Evolutionary conservation across 192 early-diverging fungal genomes (phyloP), one percentile per base, ranked within the genome.

Genomic region (Chytriomyces confervae): DNA sequence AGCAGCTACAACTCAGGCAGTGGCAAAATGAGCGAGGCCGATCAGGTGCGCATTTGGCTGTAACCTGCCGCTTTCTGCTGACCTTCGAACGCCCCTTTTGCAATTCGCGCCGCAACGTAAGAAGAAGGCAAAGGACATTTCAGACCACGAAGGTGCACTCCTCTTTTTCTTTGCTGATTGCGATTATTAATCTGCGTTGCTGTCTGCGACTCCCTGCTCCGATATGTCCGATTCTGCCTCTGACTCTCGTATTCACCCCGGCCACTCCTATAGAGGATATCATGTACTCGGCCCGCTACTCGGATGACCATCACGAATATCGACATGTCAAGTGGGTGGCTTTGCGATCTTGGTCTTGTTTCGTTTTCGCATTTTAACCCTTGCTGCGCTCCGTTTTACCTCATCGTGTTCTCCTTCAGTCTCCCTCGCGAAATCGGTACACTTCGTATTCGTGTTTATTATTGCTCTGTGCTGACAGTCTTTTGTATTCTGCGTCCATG

Each of bases 341-440:
- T 77, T 18, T 53, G n/a, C 43, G n/a, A 76, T 44, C 45, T 50
- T 75, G 23, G 9, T 72, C 11, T 29, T 60, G 16, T 46, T 44
- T 36, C 36, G 16, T 47, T 75, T 69, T 23, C 20, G 62, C 18
- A 18, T 76, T 16, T 16, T 69, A 11, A 53, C 47, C 44, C 50
- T 45, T 69, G 50, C 13, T 69, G 20, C 24, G 16, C 68, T 64
- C 4, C 62, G 7, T 36, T 27, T 24, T 13, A 13, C 36, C 18
- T 64, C 36, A 16, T 65, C 36, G 1, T 65, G 18, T 70, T 45
- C 1, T 9, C 20, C 44, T 50, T 11, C 49, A 80, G 79, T 48
- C 73, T 80, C 44, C 79, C 79, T 43, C 72, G 74, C n/a, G 75
- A 80, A 76, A 80, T 80, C 24, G 79, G 79, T 76, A 77, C 29